Percentiles rank a stretch among this genome's conserved stretches.
phyloP scores from a whole-genome alignment of 805 yeast species.

The Candida yuanshanica region DNA sequence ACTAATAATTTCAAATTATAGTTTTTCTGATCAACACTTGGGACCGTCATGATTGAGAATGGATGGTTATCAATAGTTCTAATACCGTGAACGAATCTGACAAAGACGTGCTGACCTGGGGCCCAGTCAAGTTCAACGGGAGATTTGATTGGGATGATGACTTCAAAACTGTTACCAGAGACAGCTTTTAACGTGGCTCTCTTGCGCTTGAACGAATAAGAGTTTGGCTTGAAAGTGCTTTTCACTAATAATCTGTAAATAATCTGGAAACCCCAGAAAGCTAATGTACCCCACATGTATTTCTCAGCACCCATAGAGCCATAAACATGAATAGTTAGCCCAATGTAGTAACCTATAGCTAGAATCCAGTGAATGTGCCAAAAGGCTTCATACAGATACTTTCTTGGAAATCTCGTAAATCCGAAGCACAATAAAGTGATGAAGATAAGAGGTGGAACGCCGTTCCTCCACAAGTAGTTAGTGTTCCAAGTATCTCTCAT shows the following conservation, averaged over 20 bases:
- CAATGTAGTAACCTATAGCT: conserved; percentile 43
- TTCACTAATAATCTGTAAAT: conserved; percentile 40
- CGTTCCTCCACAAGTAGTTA: conserved; percentile 28
- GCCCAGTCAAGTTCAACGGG: conserved; percentile 36
- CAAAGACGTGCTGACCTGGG: conserved; percentile 51
- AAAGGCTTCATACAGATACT: conserved; percentile 40
- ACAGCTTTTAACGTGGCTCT: conserved; percentile 26
- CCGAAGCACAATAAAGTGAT: conserved; percentile 38
- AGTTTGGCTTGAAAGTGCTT: conserved; percentile 40
- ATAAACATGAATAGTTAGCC: conserved; percentile 40
- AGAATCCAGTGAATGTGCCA: conserved; percentile 48
- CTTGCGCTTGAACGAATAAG: conserved; percentile 34
- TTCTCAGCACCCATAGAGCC: conserved; percentile 30
- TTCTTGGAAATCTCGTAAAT: conserved; percentile 37
- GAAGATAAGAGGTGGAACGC: conserved; percentile 43
- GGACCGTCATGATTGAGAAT: conserved; percentile 41
- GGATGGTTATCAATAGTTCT: conserved; percentile 50
- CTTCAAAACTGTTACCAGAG: conserved; percentile 27
- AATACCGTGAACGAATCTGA: conserved; percentile 39
- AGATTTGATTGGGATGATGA: conserved; percentile 24
- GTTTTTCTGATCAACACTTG: conserved; percentile 20
- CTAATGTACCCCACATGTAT: conserved; percentile 46
- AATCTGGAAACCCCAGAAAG: conserved; percentile 45
- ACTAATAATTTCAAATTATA: conserved; percentile 36
- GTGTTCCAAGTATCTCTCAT: conserved; percentile 20